A percentile compares a stretch with the other conserved stretches of the same genome.
phyloP scores from a whole-genome alignment of 179 eudicot species.

The Beta lomatogona region DNA sequence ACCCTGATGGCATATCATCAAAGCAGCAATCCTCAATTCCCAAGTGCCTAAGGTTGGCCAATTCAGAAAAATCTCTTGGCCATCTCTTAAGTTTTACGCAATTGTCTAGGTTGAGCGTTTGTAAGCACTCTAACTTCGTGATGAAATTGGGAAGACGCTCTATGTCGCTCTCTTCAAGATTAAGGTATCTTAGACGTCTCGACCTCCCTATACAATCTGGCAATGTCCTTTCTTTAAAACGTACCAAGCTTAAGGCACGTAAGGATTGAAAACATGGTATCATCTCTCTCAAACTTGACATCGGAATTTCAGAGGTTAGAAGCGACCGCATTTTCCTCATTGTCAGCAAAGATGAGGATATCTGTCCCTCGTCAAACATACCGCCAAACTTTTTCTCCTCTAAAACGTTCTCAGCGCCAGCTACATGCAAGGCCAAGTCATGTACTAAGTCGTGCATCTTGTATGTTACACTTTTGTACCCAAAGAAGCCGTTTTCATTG shows the following conservation, averaged over 20 bases:
- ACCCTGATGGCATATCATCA: slow-evolving; percentile 8
- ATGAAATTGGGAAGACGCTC: background rate
- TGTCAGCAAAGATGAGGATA: background rate
- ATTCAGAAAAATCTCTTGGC: slow-evolving; percentile 17
- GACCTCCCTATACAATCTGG: slow-evolving; percentile 26
- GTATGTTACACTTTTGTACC: background rate
- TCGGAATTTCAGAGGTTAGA: fast-evolving
- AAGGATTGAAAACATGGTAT: background rate
- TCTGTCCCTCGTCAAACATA: too few relatives aligned
- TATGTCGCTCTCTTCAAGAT: background rate
- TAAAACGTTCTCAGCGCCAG: background rate
- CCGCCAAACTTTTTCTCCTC: background rate
- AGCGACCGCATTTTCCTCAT: slow-evolving; percentile 3
- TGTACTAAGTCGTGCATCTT: slow-evolving; percentile 33
- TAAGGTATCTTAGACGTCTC: slow-evolving; percentile 30
- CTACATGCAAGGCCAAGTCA: slow-evolving; percentile 23
- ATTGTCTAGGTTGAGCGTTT: background rate
- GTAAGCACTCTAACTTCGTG: slow-evolving; percentile 20
- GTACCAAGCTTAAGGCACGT: background rate
- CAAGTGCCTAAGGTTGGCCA: slow-evolving; percentile 22
- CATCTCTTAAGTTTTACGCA: background rate
- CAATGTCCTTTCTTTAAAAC: background rate
- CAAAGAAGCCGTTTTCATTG: background rate
- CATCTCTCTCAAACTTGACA: background rate
- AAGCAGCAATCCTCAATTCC: background rate